These are phyloP conservation scores for Mycena leptocephala DNA, from an alignment of 768 basidiomycete species.

Conservation along the genomic window DNA sequence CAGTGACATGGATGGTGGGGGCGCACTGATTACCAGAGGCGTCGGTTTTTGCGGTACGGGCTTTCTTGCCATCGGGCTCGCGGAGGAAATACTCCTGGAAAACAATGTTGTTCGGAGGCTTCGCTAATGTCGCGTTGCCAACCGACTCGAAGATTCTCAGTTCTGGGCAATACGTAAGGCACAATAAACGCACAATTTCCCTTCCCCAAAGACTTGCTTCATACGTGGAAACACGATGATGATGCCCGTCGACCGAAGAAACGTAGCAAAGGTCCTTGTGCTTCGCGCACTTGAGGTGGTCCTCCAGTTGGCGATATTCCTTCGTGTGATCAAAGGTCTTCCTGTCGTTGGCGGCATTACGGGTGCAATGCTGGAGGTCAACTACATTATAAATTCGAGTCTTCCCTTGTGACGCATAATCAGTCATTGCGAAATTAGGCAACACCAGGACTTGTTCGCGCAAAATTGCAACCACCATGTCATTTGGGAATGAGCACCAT, in stretches of 20 bases:
- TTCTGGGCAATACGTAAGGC: too few relatives aligned
- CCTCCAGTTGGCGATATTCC: constrained; percentile 3
- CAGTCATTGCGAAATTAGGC: too few relatives aligned
- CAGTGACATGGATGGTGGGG: neutral
- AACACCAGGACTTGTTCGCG: too few relatives aligned
- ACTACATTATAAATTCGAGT: too few relatives aligned
- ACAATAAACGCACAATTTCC: neutral
- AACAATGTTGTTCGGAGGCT: neutral
- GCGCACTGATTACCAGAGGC: neutral
- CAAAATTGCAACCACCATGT: too few relatives aligned
- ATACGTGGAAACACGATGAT: neutral
- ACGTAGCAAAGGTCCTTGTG: constrained; percentile 5
- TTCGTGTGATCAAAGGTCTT: neutral
- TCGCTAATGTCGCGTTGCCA: neutral
- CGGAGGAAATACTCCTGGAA: constrained; percentile 5
- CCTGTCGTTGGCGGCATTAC: too few relatives aligned
- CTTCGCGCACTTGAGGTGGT: neutral
- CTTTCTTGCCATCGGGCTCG: neutral
- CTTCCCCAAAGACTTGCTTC: neutral
- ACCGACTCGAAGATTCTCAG: neutral
- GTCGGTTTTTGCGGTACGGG: neutral
- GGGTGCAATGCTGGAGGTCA: too few relatives aligned
- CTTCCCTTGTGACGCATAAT: too few relatives aligned
- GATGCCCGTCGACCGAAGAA: neutral
- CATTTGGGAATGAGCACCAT: too few relatives aligned